Evolutionary conservation across 1,139 yeast species (phyloP).

Genomic region (Geotrichum australiense): DNA sequence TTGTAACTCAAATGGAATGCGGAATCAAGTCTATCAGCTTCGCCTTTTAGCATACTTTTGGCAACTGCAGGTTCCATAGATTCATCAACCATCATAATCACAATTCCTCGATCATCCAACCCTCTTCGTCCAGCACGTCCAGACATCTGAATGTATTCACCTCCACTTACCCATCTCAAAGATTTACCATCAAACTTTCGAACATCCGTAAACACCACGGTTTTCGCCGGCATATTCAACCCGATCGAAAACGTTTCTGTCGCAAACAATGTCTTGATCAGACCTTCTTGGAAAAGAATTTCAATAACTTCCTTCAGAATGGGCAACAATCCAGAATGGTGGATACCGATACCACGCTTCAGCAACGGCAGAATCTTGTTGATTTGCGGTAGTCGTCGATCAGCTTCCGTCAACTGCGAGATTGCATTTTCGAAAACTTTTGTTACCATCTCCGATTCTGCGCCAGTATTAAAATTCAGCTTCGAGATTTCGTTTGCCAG

Average conservation of each 20-base stretch:
- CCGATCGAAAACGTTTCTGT: conserved; percentile 99
- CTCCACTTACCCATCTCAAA: conserved; percentile 98
- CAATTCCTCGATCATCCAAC: conserved; percentile 96
- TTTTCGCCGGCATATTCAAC: conserved; percentile 95
- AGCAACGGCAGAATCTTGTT: conserved; percentile 81
- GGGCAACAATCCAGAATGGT: conserved; percentile 94
- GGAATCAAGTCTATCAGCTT: conserved; percentile 91
- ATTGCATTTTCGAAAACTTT: conserved; percentile 89
- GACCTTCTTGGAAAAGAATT: conserved; percentile 95
- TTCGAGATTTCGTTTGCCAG: conserved; percentile 93
- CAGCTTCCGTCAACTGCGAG: conserved; percentile 77
- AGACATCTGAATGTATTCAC: conserved; percentile 98
- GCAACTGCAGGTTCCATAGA: conserved; percentile 99
- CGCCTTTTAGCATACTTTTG: conserved; percentile 98
- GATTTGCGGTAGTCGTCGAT: conserved; percentile 89
- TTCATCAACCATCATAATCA: conserved; percentile 98
- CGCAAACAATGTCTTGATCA: conserved; percentile 88
- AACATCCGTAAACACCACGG: conserved; percentile 97
- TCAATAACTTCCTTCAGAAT: conserved; percentile 95
- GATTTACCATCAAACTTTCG: conserved; percentile 98
- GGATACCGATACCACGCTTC: conserved; percentile 95
- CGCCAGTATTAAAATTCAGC: conserved; percentile 85
- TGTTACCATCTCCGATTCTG: conserved; percentile 82
- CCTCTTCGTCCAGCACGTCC: conserved; percentile 99
- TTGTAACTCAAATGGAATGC: conserved; percentile 96